Conservation (phyloP, 768 basidiomycete species). For the Dioszegia hungarica region DNA sequence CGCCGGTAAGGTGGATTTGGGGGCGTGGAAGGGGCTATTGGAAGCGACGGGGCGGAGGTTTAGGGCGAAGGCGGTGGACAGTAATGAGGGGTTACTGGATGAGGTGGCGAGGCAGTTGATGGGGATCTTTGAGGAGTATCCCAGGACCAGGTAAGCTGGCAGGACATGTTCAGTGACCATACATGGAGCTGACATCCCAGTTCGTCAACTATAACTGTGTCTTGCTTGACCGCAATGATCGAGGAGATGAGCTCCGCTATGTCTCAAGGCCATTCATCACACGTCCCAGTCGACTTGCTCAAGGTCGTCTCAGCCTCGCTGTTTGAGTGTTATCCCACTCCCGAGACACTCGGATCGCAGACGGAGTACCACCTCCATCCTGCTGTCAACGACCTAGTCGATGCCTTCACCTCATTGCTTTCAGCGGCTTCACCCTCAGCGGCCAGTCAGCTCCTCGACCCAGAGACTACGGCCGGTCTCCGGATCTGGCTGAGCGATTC, state of each 20-base stretch:
- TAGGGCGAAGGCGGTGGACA: conserved; percentile 33
- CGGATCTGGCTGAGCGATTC: conserved; percentile 22
- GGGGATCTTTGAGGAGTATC: conserved; percentile 20
- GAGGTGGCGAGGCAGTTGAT: conserved; percentile 28
- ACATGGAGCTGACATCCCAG: conserved; percentile 5
- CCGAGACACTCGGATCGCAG: neutral
- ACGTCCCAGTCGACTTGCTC: conserved; percentile 33
- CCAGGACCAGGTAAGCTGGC: conserved; percentile 23
- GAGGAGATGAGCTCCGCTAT: conserved; percentile 19
- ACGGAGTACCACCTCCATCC: conserved; percentile 13
- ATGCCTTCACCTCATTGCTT: conserved; percentile 6
- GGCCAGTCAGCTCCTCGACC: neutral
- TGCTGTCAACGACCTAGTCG: conserved; percentile 19
- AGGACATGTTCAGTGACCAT: neutral
- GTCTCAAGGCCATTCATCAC: conserved; percentile 14
- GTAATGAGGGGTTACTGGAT: conserved; percentile 39
- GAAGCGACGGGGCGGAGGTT: conserved; percentile 26
- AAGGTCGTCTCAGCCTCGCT: conserved; percentile 22
- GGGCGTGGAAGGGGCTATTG: conserved; percentile 28
- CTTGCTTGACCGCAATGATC: conserved; percentile 27
- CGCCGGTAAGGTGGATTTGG: conserved; percentile 20
- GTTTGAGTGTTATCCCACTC: conserved; percentile 21
- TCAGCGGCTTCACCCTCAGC: neutral
- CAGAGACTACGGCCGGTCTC: neutral
- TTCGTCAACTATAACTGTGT: conserved; percentile 32